Percentiles rank a stretch among this genome's conserved stretches.
Conservation (phyloP, 2,329 filamentous ascomycete species). For the Ophiostoma australiae region DNA sequence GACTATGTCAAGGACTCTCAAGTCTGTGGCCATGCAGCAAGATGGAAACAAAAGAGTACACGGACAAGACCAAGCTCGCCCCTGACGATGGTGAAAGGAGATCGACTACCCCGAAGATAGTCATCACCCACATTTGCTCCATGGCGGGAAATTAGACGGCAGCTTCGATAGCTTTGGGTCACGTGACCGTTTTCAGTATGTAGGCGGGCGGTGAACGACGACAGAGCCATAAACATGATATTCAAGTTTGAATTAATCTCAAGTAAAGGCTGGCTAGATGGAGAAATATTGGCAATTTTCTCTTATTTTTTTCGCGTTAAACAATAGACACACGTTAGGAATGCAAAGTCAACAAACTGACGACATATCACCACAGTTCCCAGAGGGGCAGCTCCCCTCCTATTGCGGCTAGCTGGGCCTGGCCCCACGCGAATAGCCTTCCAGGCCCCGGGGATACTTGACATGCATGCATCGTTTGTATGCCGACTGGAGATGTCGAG, state of each 20-base stretch:
- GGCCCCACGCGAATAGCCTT: not conserved
- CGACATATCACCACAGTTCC: not conserved
- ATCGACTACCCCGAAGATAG: not conserved
- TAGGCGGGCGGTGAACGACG: not conserved
- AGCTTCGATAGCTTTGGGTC: not conserved
- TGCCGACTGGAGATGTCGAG: too few species aligned
- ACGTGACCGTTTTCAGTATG: not conserved
- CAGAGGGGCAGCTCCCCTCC: not conserved
- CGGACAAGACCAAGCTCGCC: not conserved
- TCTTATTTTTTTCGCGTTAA: not conserved
- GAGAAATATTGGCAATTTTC: not conserved
- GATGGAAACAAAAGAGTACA: not conserved
- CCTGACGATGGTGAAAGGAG: not conserved
- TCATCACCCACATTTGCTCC: constrained; percentile 13
- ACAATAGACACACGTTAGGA: not conserved
- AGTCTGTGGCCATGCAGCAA: not conserved
- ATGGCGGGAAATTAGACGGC: constrained; percentile 22
- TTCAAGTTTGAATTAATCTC: not conserved
- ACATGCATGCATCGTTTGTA: too few species aligned
- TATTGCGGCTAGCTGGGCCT: not conserved
- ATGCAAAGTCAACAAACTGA: not conserved
- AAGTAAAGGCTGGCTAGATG: not conserved
- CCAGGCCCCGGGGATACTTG: not conserved
- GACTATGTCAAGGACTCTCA: not conserved
- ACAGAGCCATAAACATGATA: not conserved